phyloP scores from a whole-genome alignment of 257 asterid genomes.

The Fraxinus quadrangulata region DNA sequence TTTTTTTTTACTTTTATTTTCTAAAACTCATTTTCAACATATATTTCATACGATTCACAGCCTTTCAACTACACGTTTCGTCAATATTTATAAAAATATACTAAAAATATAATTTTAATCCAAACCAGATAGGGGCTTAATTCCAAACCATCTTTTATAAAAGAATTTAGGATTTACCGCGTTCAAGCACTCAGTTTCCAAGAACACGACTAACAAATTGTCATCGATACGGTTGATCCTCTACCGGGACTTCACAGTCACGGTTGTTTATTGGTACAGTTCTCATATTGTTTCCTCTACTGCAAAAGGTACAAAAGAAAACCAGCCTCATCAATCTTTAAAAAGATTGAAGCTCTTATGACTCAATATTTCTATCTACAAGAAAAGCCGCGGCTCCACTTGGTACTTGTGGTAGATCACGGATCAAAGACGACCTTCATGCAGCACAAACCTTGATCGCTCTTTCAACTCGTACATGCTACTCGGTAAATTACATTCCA shows the following conservation, averaged over 20 bases:
- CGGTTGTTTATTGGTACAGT: slow-evolving; percentile 32
- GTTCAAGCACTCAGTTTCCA: no score
- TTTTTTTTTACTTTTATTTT: no score
- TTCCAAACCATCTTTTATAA: no score
- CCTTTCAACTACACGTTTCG: no score
- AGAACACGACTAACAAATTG: not conserved
- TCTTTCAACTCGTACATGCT: slow-evolving; percentile 24
- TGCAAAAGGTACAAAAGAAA: slow-evolving; percentile 23
- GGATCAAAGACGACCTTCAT: slow-evolving; percentile 2
- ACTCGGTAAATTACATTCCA: slow-evolving; percentile 14
- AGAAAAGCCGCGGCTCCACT: slow-evolving; percentile 35
- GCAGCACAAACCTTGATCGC: slow-evolving; percentile 31
- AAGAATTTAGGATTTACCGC: no score
- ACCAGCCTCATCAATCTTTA: slow-evolving; percentile 28
- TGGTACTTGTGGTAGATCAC: not conserved
- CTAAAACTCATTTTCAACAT: no score
- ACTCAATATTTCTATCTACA: slow-evolving; percentile 49
- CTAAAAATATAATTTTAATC: no score
- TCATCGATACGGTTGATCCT: not conserved
- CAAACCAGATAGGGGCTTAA: no score
- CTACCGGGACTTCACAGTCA: not conserved
- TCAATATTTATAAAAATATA: no score
- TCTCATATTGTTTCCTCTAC: slow-evolving; percentile 26
- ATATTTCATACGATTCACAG: no score
- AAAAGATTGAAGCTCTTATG: slow-evolving; percentile 11